Evolutionary conservation across 2,329 filamentous ascomycete genomes (phyloP).

Genomic region (Lasiodiplodia gonubiensis): DNA sequence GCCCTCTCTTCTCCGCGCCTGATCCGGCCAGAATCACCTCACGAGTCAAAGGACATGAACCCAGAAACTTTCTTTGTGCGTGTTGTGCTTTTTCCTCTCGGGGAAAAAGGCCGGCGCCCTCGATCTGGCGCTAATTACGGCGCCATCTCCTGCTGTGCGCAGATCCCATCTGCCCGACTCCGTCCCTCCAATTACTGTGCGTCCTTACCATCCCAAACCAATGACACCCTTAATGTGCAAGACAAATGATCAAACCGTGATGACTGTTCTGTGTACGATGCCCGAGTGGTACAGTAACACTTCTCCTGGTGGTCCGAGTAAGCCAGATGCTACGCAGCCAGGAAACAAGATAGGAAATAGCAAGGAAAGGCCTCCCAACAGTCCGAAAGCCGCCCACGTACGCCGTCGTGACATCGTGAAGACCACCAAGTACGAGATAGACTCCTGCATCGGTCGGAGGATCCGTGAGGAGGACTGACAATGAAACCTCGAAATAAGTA

Average conservation of each 20-base stretch:
- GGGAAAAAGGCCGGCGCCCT: not conserved
- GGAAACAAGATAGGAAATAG: not conserved
- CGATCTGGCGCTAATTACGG: conserved; percentile 26
- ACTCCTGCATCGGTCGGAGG: conserved; percentile 11
- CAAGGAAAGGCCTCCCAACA: conserved; percentile 14
- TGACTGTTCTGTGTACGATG: conserved; percentile 4
- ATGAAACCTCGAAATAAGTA: conserved; percentile 26
- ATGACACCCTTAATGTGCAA: conserved; percentile 11
- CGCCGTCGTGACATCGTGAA: conserved; percentile 28
- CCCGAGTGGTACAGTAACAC: conserved; percentile 5
- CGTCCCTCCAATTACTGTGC: conserved; percentile 12
- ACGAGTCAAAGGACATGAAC: not conserved
- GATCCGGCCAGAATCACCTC: not conserved
- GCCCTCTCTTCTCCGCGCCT: not conserved
- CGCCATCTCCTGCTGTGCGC: conserved; percentile 16
- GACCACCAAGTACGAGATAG: conserved; percentile 26
- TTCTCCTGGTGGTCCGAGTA: not conserved
- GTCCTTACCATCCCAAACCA: conserved; percentile 3
- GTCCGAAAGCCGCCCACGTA: conserved; percentile 21
- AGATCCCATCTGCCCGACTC: conserved; percentile 4
- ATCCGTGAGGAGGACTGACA: conserved; percentile 13
- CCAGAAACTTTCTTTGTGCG: conserved; percentile 23
- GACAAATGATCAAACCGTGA: conserved; percentile 15
- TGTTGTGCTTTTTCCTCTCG: conserved; percentile 21
- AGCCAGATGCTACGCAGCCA: conserved; percentile 8